phyloP scores from a whole-genome alignment of 805 yeast species.

The Zygotorulaspora florentina region DNA sequence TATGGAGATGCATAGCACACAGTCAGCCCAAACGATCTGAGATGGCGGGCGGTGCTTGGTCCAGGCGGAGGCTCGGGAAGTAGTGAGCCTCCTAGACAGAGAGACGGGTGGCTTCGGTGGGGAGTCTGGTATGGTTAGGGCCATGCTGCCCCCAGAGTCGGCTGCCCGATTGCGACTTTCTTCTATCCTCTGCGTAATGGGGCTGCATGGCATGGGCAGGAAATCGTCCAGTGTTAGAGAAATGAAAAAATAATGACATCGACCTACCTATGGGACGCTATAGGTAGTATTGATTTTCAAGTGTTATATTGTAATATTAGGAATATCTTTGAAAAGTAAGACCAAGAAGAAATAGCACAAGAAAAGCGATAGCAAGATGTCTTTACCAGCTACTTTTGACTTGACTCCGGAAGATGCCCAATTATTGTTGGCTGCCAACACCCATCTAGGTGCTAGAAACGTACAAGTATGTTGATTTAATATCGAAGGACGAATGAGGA shows the following conservation, averaged over 20 bases:
- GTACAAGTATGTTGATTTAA: constrained; percentile 74
- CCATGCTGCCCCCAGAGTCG: too few relatives aligned
- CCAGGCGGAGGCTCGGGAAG: background rate
- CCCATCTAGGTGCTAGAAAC: constrained; percentile 99
- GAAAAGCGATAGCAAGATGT: constrained; percentile 45
- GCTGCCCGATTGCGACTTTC: too few relatives aligned
- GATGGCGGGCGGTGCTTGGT: background rate
- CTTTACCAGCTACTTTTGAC: constrained; percentile 84
- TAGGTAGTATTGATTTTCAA: constrained; percentile 4
- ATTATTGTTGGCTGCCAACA: constrained; percentile 98
- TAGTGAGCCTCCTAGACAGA: too few relatives aligned
- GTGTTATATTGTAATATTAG: constrained; percentile 2
- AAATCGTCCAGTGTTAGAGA: background rate
- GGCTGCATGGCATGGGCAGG: background rate
- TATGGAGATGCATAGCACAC: too few relatives aligned
- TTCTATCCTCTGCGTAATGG: too few relatives aligned
- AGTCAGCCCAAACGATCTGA: background rate
- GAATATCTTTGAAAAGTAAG: constrained; percentile 8
- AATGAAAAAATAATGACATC: constrained; percentile 7
- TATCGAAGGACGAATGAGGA: background rate
- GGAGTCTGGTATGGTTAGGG: too few relatives aligned
- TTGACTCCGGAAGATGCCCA: constrained; percentile 98
- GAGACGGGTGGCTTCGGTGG: too few relatives aligned
- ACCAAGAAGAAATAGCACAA: constrained; percentile 28
- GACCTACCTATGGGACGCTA: constrained; percentile 3